Conservation (phyloP, 2,329 filamentous ascomycete genomes). For the Fusarium dlaminii region DNA sequence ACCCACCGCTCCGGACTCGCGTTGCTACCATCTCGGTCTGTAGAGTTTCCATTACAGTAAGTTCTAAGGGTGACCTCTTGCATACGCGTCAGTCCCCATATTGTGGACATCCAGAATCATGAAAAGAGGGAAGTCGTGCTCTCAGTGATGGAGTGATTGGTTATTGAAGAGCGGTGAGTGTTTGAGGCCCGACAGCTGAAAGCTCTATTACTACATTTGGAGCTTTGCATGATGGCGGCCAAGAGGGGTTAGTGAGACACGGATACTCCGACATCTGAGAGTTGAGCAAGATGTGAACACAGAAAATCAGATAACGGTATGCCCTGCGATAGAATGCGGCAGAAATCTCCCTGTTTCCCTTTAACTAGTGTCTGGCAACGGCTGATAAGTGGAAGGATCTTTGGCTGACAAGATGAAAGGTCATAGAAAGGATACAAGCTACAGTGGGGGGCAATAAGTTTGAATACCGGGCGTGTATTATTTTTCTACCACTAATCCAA, state of each 20-base stretch:
- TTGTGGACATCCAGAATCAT: accelerated
- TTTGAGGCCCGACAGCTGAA: background rate
- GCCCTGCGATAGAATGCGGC: accelerated
- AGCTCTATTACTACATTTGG: background rate
- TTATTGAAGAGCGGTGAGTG: background rate
- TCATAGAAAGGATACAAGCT: no score
- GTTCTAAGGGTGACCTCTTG: no score
- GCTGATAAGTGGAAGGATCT: accelerated
- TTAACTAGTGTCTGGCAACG: no score
- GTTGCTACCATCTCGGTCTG: background rate
- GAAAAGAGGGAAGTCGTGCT: background rate
- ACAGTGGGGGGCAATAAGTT: no score
- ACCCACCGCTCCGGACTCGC: accelerated
- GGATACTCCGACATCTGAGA: accelerated
- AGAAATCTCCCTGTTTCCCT: background rate
- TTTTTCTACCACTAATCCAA: no score
- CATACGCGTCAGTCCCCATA: background rate
- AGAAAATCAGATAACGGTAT: accelerated
- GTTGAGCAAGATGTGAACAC: background rate
- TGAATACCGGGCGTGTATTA: no score
- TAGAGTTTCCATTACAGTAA: accelerated
- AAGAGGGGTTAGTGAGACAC: background rate
- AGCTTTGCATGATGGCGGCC: background rate
- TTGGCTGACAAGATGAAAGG: background rate
- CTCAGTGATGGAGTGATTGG: background rate